Evolutionary conservation across 2,329 filamentous ascomycete genomes (phyloP), one percentile per base, ranked within the genome.

Genomic region (Rhynchosporium secalis): DNA sequence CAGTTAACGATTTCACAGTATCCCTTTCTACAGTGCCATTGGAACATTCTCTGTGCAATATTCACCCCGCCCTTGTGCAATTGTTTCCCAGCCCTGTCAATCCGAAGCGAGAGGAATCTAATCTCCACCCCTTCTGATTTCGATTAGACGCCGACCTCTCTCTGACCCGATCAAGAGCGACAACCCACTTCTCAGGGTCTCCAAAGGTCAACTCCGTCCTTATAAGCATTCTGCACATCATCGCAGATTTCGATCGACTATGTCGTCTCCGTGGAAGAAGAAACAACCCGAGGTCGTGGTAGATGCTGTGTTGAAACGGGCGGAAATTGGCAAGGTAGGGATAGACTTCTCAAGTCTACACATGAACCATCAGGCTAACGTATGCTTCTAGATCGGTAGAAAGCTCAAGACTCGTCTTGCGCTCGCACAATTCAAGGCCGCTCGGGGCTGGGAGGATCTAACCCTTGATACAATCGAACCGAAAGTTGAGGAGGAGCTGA

Each of bases 371-470:
- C 58, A 61, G 64, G 56, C 65, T 70, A 67, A 71, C 33, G 54
- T 47, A n/a, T 36, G 33, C 56, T 49, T 58, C 60, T 74, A 98
- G 95, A 96, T 99, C 80, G 95, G 93, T 71, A 85, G 94, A 75
- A 90, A 90, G 73, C 82, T 99, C 60, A 92, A 98, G 79, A 92
- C 96, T 80, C 91, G 94, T 67, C 86, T 99, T 64, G 94, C 95
- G 63, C 86, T 98, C 67, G 95, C 95, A 75, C 95, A 96, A 77
- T 95, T 97, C 84, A 98, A 98, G 80, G 92, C 95, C 69, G 92
- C 96, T 78, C 90, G 96, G 79, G 93, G 93, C 75, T 96, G 92
- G 88, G 90, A 97, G 77, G 91, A 95, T 76, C 84, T 96, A 75
- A 91, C 89, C 66, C 85, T 96, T 72, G 91, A 92, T 75, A 87